These are phyloP conservation scores for Paramarasmius palmivorus DNA, from an alignment of 1,284 basidiomycete species.

Conservation along the genomic window DNA sequence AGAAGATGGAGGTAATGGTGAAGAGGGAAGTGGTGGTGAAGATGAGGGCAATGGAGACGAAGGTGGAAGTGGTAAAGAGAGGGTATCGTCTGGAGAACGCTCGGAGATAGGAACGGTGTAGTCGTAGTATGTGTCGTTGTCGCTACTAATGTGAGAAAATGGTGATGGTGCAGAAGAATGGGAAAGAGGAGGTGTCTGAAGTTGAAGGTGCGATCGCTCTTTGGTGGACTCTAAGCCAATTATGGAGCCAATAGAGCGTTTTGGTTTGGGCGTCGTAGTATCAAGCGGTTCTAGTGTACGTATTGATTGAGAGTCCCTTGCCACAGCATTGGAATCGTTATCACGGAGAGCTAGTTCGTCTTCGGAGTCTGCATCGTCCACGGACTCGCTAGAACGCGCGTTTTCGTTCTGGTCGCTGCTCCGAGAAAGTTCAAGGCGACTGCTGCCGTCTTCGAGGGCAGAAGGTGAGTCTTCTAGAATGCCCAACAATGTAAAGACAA, in stretches of 20 bases:
- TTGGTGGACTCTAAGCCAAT: neutral
- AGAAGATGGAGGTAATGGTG: conserved; percentile 21
- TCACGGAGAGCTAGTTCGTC: conserved; percentile 44
- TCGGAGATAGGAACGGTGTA: conserved; percentile 10
- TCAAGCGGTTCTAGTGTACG: no score
- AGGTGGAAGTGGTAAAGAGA: no score
- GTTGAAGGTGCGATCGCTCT: conserved; percentile 18
- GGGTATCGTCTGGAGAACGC: neutral
- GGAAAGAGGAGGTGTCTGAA: conserved; percentile 45
- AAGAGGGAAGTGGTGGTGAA: conserved; percentile 17
- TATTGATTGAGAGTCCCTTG: no score
- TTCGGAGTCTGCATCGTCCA: conserved; percentile 41
- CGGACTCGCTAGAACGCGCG: conserved; percentile 27
- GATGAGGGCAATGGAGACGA: conserved; percentile 18
- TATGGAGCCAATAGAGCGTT: neutral
- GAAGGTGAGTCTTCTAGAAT: no score
- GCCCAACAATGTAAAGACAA: neutral
- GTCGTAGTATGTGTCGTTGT: conserved; percentile 18
- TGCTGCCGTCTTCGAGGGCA: no score
- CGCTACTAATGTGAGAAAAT: conserved; percentile 14
- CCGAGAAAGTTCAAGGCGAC: no score
- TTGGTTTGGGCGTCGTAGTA: neutral
- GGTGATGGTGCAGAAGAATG: conserved; percentile 15
- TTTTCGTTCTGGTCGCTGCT: no score
- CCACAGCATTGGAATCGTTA: neutral